These are phyloP conservation scores for Sphagnum magellanicum DNA, from an alignment of 228 moss, liverwort and hornwort species.

Conservation along the genomic window DNA sequence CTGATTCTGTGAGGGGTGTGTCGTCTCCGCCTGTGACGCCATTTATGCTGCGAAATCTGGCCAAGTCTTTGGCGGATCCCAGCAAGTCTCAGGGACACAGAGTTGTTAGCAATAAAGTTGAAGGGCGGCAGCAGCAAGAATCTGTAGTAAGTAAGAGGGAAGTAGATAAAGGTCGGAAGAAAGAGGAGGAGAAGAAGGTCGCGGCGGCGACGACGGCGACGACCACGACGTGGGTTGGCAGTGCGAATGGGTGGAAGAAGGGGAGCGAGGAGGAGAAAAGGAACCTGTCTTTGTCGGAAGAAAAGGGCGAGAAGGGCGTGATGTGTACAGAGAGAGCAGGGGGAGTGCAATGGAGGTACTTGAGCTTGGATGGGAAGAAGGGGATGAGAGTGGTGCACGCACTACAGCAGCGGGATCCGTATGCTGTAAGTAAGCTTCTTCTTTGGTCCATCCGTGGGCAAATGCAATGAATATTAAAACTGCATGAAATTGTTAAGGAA, in stretches of 20 bases:
- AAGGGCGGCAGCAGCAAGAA: slow-evolving; percentile 3
- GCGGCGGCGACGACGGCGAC: no score
- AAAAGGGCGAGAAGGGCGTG: slow-evolving; percentile 29
- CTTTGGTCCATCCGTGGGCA: neutral
- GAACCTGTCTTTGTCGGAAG: slow-evolving; percentile 12
- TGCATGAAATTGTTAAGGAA: no score
- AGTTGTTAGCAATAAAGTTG: slow-evolving; percentile 12
- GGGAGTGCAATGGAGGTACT: slow-evolving; percentile 58
- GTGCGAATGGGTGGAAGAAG: neutral
- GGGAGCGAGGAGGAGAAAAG: slow-evolving; percentile 1
- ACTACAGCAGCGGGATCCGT: slow-evolving; percentile 47
- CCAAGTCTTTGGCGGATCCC: slow-evolving; percentile 27
- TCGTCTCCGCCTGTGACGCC: slow-evolving; percentile 21
- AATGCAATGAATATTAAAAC: no score
- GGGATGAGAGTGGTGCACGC: slow-evolving; percentile 51
- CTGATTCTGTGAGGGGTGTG: neutral
- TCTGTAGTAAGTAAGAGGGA: neutral
- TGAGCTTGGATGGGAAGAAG: slow-evolving; percentile 24
- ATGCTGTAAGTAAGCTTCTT: slow-evolving; percentile 28
- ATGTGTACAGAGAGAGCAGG: slow-evolving; percentile 46
- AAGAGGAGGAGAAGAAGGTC: neutral
- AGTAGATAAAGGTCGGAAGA: slow-evolving; percentile 1
- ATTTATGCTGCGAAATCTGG: slow-evolving; percentile 57
- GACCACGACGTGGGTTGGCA: neutral
- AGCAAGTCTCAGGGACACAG: neutral